phyloP scores from a whole-genome alignment of 2,329 filamentous ascomycete genomes.

The Pseudocercospora macadamiae region DNA sequence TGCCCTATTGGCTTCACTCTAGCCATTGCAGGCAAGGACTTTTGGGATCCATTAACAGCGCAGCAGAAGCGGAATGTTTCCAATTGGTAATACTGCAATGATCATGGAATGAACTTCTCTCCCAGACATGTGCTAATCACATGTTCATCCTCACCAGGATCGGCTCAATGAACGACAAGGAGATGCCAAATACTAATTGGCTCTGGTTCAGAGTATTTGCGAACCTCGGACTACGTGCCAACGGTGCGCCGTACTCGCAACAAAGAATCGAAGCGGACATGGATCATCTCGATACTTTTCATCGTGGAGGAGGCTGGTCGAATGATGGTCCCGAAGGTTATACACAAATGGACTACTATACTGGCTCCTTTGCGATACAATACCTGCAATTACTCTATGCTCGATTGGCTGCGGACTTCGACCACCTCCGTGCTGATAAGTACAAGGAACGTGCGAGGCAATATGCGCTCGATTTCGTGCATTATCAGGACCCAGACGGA shows the following conservation, averaged over 20 bases:
- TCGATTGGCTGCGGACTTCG: slow-evolving; percentile 67
- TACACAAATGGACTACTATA: slow-evolving; percentile 86
- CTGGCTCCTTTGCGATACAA: slow-evolving; percentile 79
- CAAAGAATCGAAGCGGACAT: slow-evolving; percentile 73
- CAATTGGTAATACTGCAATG: too few relatives aligned
- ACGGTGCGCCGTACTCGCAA: slow-evolving; percentile 71
- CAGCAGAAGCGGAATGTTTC: slow-evolving; percentile 68
- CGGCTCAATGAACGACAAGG: slow-evolving; percentile 77
- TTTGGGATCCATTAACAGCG: slow-evolving; percentile 68
- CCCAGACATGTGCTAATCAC: too few relatives aligned
- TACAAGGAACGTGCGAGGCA: slow-evolving; percentile 69
- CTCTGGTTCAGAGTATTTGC: slow-evolving; percentile 86
- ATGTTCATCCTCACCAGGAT: too few relatives aligned
- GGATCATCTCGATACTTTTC: slow-evolving; percentile 77
- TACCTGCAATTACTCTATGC: slow-evolving; percentile 77
- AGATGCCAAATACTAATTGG: slow-evolving; percentile 69
- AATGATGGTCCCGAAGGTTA: slow-evolving; percentile 77
- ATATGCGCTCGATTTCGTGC: slow-evolving; percentile 70
- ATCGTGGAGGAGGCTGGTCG: slow-evolving; percentile 80
- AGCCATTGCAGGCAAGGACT: slow-evolving; percentile 64
- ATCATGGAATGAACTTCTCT: too few relatives aligned
- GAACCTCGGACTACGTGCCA: slow-evolving; percentile 75
- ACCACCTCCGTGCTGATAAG: slow-evolving; percentile 66
- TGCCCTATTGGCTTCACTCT: slow-evolving; percentile 76
- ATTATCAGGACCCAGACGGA: slow-evolving; percentile 75